Base-by-base conservation (phyloP, 1,284 basidiomycete species). In the Bondarzewia mesenterica region DNA sequence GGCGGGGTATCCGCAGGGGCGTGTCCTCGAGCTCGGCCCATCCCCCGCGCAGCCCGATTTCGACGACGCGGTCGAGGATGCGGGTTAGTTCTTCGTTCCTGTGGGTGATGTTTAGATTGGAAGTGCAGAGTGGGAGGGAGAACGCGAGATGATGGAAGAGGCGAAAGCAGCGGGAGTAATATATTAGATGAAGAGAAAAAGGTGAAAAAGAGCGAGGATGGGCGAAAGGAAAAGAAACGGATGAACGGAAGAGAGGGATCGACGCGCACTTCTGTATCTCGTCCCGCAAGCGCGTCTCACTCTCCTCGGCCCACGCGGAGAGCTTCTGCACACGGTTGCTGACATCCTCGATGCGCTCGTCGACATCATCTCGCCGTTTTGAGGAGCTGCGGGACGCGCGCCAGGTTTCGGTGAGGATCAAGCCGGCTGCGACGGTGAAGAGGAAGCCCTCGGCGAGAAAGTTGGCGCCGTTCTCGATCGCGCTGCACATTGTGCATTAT, bases 381-480 rank as follows among this genome's bases (percentile, higher is more conserved):
- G 78, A 75, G 51, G 85, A 74, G 58, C 77, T 89, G 29, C 86
- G 71, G 1, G 86, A 87, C 1, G 80, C 78, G 5, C 90, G 80
- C 72, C 79, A 93, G 36, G 82, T 71, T 64, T 94, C 90, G 4
- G 85, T 85, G 2, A 93, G 54, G 45, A 93, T 91, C 6, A 93
- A 69, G 0, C 69, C 66, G 0, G 84, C 83, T 0, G 89, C 90
- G 3, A 94, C 90, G 5, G 72, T 56, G 63, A 94, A 93, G 4
- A 94, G 74, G 60, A 94, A 94, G 0, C 86, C 83, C 66, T 93
- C 91, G 0, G 91, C 90, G 10, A 94, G 69, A 15, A 83, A 77
- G 51, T 90, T 92, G 12, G 91, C 89, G 14, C 91, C 91, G 58
- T 87, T 92, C 58, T 93, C 89, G 46, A 93, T 88, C 0, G 91